Conservation (phyloP, 2,329 filamentous ascomycete species). For the Pseudocercospora macadamiae region DNA sequence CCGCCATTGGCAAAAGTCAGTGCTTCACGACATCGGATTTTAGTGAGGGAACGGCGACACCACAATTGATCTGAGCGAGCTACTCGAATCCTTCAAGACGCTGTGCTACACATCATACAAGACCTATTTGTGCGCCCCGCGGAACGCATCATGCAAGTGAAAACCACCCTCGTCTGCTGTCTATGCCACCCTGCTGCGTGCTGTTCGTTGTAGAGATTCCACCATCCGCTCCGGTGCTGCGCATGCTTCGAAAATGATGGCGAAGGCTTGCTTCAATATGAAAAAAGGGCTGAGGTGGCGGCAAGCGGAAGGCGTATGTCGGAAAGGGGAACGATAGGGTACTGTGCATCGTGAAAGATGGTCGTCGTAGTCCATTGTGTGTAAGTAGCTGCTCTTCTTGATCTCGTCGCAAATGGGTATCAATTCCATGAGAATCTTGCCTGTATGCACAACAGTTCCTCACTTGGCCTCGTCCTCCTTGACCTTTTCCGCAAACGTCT, state of each 20-base stretch:
- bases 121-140: conserved; percentile 11
- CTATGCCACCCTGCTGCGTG: conserved; percentile 17
- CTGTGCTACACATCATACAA: conserved; percentile 11
- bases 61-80: not conserved
- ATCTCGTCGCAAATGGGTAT: conserved; percentile 28
- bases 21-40: not conserved
- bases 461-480: conserved; percentile 26
- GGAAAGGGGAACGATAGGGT: not conserved
- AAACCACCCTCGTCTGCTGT: conserved; percentile 1
- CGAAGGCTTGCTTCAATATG: no score
- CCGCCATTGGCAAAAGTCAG: no score
- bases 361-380: conserved; percentile 5
- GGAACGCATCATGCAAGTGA: conserved; percentile 15
- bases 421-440: conserved; percentile 22
- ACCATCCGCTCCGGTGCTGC: not conserved
- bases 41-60: not conserved
- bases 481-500: no score
- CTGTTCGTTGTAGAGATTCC: conserved; percentile 12
- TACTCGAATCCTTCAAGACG: conserved; percentile 7
- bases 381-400: conserved; percentile 15
- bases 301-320: conserved; percentile 7
- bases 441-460: conserved; percentile 9
- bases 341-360: conserved; percentile 7
- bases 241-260: not conserved
- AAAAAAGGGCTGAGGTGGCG: not conserved